Base-by-base conservation (phyloP, 371 early-diverging fungal genomes). In the Zychaea mexicana region DNA sequence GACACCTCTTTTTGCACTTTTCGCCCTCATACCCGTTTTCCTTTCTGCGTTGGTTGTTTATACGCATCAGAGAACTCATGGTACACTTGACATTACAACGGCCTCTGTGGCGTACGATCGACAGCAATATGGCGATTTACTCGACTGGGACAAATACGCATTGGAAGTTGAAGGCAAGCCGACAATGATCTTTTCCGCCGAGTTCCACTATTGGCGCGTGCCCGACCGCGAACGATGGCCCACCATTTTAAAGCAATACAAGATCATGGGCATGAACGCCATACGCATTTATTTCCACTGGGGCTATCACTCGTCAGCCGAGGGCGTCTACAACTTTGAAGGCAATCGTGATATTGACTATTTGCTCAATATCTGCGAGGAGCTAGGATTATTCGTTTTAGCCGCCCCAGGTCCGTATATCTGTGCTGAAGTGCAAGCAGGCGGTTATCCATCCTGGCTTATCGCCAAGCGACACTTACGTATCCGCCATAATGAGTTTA, bases 231-330 rank as follows among this genome's bases (percentile, higher is more conserved):
- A 70, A 2, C 76, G 89, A 5, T 91, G 91, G 90, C 57, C 66
- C 6, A 12, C 65, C 26, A 82, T 85, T 19, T 77, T 93, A 36
- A 82, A 85, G 64, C 88, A 88, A 71, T 90, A 88, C 78, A 86
- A 87, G 38, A 77, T 87, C 1, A 79, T 85, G 22, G 94, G 94
- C 2, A 80, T 93, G 39, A 94, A 92, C 68, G 79, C 90, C 19
- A 88, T 95, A 65, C 87, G 94, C n/a, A 91, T 95, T 61, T 92
- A 93, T 69, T 94, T 95, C 73, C 92, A 94, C 68, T 95, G 96
- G 96, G 94, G 92, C 7, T 93, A 85, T 72, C 95, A 94, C 68
- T 90, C 91, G 13, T 90, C 93, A 5, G 74, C 81, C 39, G 85
- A 90, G 65, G 91, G 89, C 24, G 76, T 82, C n/a, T 95, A 93